Base-by-base conservation (phyloP, 75 land plant genomes). In the Selaginella moellendorffii region DNA sequence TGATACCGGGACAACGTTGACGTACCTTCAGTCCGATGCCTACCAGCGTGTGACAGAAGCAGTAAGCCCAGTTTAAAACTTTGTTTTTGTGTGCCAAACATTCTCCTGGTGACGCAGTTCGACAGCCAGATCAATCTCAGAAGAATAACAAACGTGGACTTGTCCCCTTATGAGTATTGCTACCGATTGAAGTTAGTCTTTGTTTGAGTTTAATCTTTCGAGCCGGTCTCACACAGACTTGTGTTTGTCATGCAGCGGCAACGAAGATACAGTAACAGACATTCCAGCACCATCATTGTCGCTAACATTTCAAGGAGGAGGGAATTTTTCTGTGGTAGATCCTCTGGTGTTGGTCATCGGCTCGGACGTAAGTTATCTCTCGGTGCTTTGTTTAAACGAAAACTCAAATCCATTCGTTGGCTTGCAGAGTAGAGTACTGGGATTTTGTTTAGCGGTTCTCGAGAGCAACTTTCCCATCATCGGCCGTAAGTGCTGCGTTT, bases 1-100 rank as follows among this genome's bases (percentile, higher is more conserved):
- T 63, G 93, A 88, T 64, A 88, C 83, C 62, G 93, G 93, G 10
- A 76, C 90, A 28, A 85, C 93, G 18, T 85, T 88, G 67, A 88
- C 90, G 29, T 82, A 67, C 72, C 65, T 88, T 54, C 93, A 88
- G n/a, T 27, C 58, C 0, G 78, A 69, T 64, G 76, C 68, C 0
- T 88, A 76, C 66, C 60, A 78, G 20, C 65, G 10, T 31, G 71
- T 88, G 52, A 72, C 73, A 27, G 0, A 29, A 24, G 85, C 82
- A 78, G 93, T 88, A 79, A 82, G 85, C 61, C 27, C 63, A 52
- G 46, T 26, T 60, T 71, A 0, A 31, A 12, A 23, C 21, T 52
- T 25, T 51, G 30, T 69, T 24, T 63, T 1, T 20, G 28, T 73
- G 2, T 61, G 14, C 9, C 61, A 21, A 46, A 29, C 19, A 42